These are phyloP conservation scores for Daldinia grandis DNA, from an alignment of 495 filamentous ascomycete species.

Conservation along the genomic window DNA sequence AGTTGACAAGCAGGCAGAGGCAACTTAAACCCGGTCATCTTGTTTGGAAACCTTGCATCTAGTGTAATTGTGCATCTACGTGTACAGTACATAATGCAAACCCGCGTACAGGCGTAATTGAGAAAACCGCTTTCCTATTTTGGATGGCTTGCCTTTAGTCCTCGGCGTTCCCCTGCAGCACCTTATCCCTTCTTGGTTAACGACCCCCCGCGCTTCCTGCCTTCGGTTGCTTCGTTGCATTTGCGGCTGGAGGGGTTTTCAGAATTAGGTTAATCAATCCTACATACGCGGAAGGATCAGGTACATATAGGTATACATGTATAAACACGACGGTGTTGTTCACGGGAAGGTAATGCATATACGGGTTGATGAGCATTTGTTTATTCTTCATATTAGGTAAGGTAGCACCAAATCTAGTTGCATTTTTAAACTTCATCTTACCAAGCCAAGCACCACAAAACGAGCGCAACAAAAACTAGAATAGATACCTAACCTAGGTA, in stretches of 20 bases:
- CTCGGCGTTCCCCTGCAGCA: slow-evolving; percentile 38
- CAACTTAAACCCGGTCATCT: neutral
- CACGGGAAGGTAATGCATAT: neutral
- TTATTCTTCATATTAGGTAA: slow-evolving; percentile 1
- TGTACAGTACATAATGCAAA: slow-evolving; percentile 25
- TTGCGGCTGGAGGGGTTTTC: slow-evolving; percentile 32
- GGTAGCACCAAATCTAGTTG: neutral
- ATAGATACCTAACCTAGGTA: neutral
- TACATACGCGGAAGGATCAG: slow-evolving; percentile 1
- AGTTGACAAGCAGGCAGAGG: slow-evolving; percentile 8
- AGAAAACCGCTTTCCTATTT: slow-evolving; percentile 38
- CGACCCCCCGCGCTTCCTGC: slow-evolving; percentile 16
- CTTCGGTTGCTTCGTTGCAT: slow-evolving; percentile 30
- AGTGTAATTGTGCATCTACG: slow-evolving; percentile 29
- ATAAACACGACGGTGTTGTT: neutral
- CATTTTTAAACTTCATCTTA: slow-evolving; percentile 1
- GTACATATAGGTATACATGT: neutral
- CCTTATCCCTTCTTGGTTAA: slow-evolving; percentile 33
- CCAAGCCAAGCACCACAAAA: neutral
- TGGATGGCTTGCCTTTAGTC: slow-evolving; percentile 21
- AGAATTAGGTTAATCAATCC: slow-evolving; percentile 18
- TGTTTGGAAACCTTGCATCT: slow-evolving; percentile 27
- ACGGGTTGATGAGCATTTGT: neutral
- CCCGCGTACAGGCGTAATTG: neutral
- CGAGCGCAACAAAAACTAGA: neutral